Percentiles rank a stretch among this genome's conserved stretches.
Conservation (phyloP, 495 filamentous ascomycete genomes). For the Penicillium manginii region DNA sequence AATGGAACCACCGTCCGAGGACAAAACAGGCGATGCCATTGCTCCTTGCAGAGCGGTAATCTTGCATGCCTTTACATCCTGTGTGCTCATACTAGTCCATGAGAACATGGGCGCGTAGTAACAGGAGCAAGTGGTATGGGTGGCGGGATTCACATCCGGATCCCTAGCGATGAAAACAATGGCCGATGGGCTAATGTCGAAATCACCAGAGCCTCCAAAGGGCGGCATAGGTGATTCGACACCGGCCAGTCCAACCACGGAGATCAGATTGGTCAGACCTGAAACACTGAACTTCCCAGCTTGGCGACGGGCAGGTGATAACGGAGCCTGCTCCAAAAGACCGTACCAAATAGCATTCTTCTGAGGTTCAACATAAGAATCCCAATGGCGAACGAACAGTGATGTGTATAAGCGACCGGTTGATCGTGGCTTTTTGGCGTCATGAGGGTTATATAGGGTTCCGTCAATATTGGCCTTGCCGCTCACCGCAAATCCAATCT, state of each 20-base stretch:
- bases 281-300: conserved; percentile 51
- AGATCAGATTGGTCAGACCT: conserved; percentile 52
- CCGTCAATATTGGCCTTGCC: conserved; percentile 61
- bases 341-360: conserved; percentile 75
- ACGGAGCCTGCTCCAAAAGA: conserved; percentile 54
- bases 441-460: conserved; percentile 57
- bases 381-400: conserved; percentile 67
- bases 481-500: conserved; percentile 71
- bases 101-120: conserved; percentile 66
- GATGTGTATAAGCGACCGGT: conserved; percentile 58
- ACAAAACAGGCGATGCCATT: conserved; percentile 73
- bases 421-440: conserved; percentile 54
- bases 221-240: conserved; percentile 61
- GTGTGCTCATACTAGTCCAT: conserved; percentile 55
- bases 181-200: conserved; percentile 57
- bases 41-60: conserved; percentile 65
- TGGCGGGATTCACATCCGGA: conserved; percentile 73
- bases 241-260: conserved; percentile 43
- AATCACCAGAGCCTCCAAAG: conserved; percentile 63
- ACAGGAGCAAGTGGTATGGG: conserved; percentile 74
- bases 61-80: conserved; percentile 41
- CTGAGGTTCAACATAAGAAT: conserved; percentile 63
- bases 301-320: conserved; percentile 39
- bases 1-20: conserved; percentile 69
- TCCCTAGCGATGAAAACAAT: conserved; percentile 88